Base-by-base conservation (phyloP, 75 land plant genomes). In the Gnetum montanum region DNA sequence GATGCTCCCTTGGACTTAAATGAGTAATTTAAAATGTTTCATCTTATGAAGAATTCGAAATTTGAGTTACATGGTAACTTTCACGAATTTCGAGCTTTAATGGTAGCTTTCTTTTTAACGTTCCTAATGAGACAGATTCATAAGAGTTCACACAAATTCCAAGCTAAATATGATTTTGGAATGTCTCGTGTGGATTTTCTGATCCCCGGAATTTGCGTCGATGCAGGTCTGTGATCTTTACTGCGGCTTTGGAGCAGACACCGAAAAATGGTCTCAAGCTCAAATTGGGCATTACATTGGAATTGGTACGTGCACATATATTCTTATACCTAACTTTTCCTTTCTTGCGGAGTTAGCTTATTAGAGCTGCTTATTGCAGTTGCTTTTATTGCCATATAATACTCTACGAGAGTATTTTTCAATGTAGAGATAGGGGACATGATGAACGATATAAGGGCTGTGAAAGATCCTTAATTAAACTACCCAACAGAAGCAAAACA, bases 211-310 rank as follows among this genome's bases (percentile, higher is more conserved):
- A 13, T 31, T 31, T 52, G 18, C 35, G 3, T 33, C 24, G 23
- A 19, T 43, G 61, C 59, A 74, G 77, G 77, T 74, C 18, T 75
- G 79, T 71, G 79, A 75, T 50, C 59, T 75, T 18, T 65, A 67
- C 43, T 75, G 79, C 61, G 79, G 79, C n/a, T 63, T 64, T 38
- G 75, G 79, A 5, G 41, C 59, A 33, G 79, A 75, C 34, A 61
- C 61, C 4, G 79, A 43, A 43, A 71, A 71, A 34, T 75, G 76
- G 76, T 75, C 65, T 2, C 53, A 65, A 61, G 76, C 76, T 48
- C 63, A 46, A 38, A 72, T 75, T 61, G 79, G 75, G 25, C 61
- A 43, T 15, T 75, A 75, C 45, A 34, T 75, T 30, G 79, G 79
- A 24, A 50, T 75, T 16, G 77, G 77, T 74, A 74, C 4, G 69